Conservation (phyloP, 345 rosid species). For the Draba incana region DNA sequence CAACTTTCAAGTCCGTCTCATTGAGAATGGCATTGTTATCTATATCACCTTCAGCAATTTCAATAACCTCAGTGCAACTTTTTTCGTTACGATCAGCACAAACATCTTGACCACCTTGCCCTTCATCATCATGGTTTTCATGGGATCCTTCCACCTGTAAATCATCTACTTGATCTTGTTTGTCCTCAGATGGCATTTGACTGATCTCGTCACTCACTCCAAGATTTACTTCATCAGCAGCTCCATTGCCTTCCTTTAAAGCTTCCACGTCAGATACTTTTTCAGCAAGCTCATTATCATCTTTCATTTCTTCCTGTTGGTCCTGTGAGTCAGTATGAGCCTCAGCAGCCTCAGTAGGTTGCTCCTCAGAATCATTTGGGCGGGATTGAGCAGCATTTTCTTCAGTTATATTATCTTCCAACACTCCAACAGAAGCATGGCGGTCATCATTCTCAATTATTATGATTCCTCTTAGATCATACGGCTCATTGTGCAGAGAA, state of each 20-base stretch:
- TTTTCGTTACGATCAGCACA: slow-evolving; percentile 40
- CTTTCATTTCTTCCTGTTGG: slow-evolving; percentile 35
- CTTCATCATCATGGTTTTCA: slow-evolving; percentile 38
- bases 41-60: slow-evolving; percentile 40
- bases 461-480: slow-evolving; percentile 65
- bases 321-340: slow-evolving; percentile 22
- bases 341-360: slow-evolving; percentile 30
- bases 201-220: slow-evolving; percentile 34
- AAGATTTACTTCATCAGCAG: slow-evolving; percentile 50
- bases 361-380: slow-evolving; percentile 27
- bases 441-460: slow-evolving; percentile 51
- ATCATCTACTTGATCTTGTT: slow-evolving; percentile 33
- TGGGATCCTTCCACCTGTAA: slow-evolving; percentile 39
- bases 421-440: slow-evolving; percentile 47
- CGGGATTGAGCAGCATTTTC: slow-evolving; percentile 34
- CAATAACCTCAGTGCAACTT: slow-evolving; percentile 37
- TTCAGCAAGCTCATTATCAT: slow-evolving; percentile 46
- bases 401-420: slow-evolving; percentile 46
- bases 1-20: slow-evolving; percentile 43
- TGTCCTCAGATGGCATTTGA: slow-evolving; percentile 43
- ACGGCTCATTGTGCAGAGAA: slow-evolving; percentile 56
- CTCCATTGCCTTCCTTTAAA: slow-evolving; percentile 45
- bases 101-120: slow-evolving; percentile 36
- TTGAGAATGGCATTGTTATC: slow-evolving; percentile 36
- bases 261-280: slow-evolving; percentile 52